Evolutionary conservation across 371 early-diverging fungal genomes (phyloP).

Genomic region (Circinella minor): DNA sequence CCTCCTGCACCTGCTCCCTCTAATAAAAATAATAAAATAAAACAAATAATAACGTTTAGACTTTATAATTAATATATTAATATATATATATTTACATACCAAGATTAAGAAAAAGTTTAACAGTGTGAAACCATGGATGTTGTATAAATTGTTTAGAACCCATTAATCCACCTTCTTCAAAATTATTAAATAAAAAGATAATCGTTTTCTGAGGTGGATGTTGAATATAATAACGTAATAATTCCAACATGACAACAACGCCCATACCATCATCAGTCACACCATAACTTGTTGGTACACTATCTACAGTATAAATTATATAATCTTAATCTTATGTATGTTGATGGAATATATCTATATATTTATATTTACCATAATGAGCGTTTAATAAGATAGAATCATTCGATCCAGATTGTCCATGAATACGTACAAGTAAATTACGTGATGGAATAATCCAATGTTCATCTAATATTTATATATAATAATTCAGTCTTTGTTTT

Average conservation of each 20-base stretch:
- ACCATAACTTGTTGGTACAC: conserved; percentile 80
- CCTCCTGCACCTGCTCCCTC: conserved; percentile 87
- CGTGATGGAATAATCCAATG: conserved; percentile 54
- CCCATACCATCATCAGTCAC: conserved; percentile 88
- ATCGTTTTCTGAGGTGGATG: conserved; percentile 64
- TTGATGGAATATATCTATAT: background rate
- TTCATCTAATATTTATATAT: conserved; percentile 32
- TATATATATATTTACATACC: conserved; percentile 27
- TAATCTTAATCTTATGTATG: no score
- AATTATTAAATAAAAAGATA: conserved; percentile 86
- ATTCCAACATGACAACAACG: conserved; percentile 73
- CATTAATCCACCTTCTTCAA: conserved; percentile 81
- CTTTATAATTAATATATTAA: background rate
- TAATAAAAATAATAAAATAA: no score
- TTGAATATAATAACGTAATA: conserved; percentile 64
- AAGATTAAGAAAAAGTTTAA: conserved; percentile 83
- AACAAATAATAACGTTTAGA: no score
- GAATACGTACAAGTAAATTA: conserved; percentile 53
- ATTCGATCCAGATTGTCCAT: conserved; percentile 47
- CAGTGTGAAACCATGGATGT: conserved; percentile 78
- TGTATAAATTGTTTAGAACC: conserved; percentile 76
- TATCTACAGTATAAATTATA: conserved; percentile 45
- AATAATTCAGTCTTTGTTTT: background rate
- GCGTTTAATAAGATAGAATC: conserved; percentile 57
- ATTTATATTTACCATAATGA: conserved; percentile 53